A percentile compares a stretch with the other conserved stretches of the same genome.
These are phyloP conservation scores for Chaetomium fimeti DNA, from an alignment of 495 filamentous ascomycete species.

Conservation along the genomic window DNA sequence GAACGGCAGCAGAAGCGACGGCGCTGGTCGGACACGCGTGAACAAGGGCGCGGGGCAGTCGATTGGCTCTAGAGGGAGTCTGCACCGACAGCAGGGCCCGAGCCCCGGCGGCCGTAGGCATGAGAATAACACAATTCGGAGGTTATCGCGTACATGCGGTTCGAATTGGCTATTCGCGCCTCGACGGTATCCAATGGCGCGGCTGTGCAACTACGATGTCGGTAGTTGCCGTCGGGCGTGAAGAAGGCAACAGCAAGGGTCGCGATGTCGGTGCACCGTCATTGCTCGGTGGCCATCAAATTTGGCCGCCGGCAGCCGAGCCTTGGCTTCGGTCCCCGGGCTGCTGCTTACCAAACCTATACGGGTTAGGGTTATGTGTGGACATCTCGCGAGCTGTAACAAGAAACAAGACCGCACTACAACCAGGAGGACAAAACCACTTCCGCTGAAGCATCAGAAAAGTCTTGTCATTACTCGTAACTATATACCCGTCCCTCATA, in stretches of 20 bases:
- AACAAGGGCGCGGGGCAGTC: slow-evolving; percentile 27
- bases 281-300: slow-evolving; percentile 14
- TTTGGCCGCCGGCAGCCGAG: slow-evolving; percentile 31
- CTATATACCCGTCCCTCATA: slow-evolving; percentile 6
- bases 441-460: neutral
- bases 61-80: slow-evolving; percentile 8
- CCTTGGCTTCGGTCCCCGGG: neutral
- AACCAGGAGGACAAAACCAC: neutral
- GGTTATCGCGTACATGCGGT: slow-evolving; percentile 23
- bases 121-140: slow-evolving; percentile 20
- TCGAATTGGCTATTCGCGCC: slow-evolving; percentile 12
- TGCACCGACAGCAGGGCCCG: slow-evolving; percentile 36
- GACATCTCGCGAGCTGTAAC: no score
- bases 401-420: neutral
- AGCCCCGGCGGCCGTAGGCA: slow-evolving; percentile 35
- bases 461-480: neutral
- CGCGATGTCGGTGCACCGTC: no score
- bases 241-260: neutral
- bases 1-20: no score
- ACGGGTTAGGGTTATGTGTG: neutral
- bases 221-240: neutral
- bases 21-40: slow-evolving; percentile 1
- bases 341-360: neutral
- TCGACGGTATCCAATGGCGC: neutral
- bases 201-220: neutral